Conservation (phyloP, 768 basidiomycete species). For the Kwoniella sp. region DNA sequence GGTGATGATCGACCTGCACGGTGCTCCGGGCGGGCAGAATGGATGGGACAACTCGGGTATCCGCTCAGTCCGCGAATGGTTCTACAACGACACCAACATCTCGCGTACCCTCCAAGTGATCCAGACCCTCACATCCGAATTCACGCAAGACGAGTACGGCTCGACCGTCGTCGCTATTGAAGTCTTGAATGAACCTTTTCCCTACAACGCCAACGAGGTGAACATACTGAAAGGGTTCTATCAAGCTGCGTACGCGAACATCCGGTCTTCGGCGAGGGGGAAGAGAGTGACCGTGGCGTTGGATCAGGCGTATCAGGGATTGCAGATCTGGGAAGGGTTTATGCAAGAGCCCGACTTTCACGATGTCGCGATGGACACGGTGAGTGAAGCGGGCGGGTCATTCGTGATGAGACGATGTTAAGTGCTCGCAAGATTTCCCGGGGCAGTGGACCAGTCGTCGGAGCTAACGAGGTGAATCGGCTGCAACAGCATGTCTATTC, state of each 20-base stretch:
- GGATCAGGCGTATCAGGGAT: conserved; percentile 46
- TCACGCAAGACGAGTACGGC: conserved; percentile 40
- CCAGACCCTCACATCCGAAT: conserved; percentile 44
- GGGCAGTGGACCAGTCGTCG: neutral
- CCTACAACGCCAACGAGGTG: conserved; percentile 31
- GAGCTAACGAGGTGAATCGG: no score
- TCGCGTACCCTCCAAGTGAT: conserved; percentile 45
- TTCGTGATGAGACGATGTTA: no score
- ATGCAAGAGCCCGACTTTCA: conserved; percentile 40
- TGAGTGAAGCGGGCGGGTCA: conserved; percentile 27
- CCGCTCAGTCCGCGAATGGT: conserved; percentile 45
- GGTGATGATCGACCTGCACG: conserved; percentile 53
- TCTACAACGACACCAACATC: conserved; percentile 44
- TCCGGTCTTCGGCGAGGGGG: conserved; percentile 16
- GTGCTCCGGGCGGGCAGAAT: conserved; percentile 52
- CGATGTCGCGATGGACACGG: conserved; percentile 51
- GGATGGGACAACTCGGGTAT: conserved; percentile 54
- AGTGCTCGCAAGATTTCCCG: neutral
- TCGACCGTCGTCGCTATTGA: conserved; percentile 49
- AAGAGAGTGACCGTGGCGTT: conserved; percentile 33
- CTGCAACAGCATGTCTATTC: conserved; percentile 50
- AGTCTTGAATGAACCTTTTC: conserved; percentile 54
- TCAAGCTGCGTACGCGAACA: conserved; percentile 36
- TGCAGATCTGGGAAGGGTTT: conserved; percentile 46
- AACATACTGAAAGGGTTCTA: conserved; percentile 42